Base-by-base conservation (phyloP, 352 stramenopile species). In the Phytophthora nicotianae region DNA sequence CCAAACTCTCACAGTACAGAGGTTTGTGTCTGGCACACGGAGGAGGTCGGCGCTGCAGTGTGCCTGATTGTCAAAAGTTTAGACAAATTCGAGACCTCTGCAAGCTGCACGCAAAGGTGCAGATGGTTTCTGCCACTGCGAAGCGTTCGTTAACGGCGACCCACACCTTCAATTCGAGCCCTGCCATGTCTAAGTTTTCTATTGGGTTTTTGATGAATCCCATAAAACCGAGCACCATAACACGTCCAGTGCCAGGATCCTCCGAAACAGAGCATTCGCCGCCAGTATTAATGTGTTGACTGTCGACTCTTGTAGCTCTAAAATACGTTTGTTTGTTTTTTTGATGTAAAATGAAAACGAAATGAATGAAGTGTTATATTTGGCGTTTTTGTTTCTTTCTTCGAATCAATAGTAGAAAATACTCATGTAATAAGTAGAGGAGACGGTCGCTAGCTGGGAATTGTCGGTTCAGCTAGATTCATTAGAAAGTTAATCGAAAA, bases 1-100 rank as follows among this genome's bases (percentile, higher is more conserved):
- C 9, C n/a, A 58, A 58, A 21, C 50, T 58, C 38, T 58, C 50
- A 2, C 50, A 58, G 24, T 49, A 58, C 27, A 47, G 19, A 2
- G 50, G 50, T 5, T 23, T 58, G 20, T 58, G 50, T 6, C 17
- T 40, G 35, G 35, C 3, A 14, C 50, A 58, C 23, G 50, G 50
- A 40, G 50, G 50, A 29, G 50, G 50, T 40, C 50, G 50, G 19
- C 50, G 37, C 14, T 58, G 50, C 37, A 58, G 37, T n/a, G 26
- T 58, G 14, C 37, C n/a, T 24, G 21, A 29, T n/a, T 58, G 50
- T 38, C 37, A 40, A 20, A 58, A 58, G 23, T 58, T 40, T 13
- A 43, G 50, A 14, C 50, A 58, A 10, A 40, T 58, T 16, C 50
- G 37, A 56, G 49, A 56, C 23, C n/a, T 40, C 6, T 58, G 50